These are phyloP conservation scores for Fusarium sp. DNA, from an alignment of 2,329 filamentous ascomycete genomes.

Conservation along the genomic window DNA sequence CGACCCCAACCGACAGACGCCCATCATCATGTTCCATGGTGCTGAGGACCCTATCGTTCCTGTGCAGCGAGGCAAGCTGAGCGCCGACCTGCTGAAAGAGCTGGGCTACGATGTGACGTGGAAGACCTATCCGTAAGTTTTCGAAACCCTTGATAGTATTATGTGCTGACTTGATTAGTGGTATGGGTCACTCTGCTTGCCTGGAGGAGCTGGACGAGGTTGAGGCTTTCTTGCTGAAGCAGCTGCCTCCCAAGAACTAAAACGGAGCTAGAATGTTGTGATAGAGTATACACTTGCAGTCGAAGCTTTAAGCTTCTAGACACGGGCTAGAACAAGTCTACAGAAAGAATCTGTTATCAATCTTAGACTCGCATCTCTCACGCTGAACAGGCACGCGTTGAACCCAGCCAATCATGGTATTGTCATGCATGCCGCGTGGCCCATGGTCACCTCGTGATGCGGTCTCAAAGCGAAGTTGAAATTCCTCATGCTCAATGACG, in stretches of 20 bases:
- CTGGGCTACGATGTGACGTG: conserved; percentile 82
- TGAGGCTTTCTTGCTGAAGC: conserved; percentile 69
- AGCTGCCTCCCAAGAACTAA: conserved; percentile 57
- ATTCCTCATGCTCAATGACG: conserved; percentile 42
- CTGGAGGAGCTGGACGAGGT: conserved; percentile 87
- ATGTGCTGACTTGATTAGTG: conserved; percentile 50
- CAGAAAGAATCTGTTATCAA: not conserved
- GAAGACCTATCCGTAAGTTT: conserved; percentile 79
- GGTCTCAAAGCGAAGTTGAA: conserved; percentile 9
- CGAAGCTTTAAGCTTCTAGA: not conserved
- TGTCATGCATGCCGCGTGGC: conserved; percentile 22
- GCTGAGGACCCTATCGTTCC: conserved; percentile 81
- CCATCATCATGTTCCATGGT: conserved; percentile 94
- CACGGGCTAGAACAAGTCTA: conserved; percentile 8
- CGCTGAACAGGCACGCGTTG: conserved; percentile 15
- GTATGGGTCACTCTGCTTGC: conserved; percentile 83
- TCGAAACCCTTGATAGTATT: conserved; percentile 49
- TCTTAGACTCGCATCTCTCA: conserved; percentile 7
- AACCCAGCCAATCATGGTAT: conserved; percentile 21
- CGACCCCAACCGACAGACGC: conserved; percentile 76
- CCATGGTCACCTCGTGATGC: conserved; percentile 32
- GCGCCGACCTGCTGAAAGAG: conserved; percentile 76
- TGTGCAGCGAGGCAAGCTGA: conserved; percentile 77
- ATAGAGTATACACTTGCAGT: not conserved
- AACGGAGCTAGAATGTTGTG: not conserved